Evolutionary conservation across 371 early-diverging fungal genomes (phyloP).

Genomic region (Blakeslea trispora): DNA sequence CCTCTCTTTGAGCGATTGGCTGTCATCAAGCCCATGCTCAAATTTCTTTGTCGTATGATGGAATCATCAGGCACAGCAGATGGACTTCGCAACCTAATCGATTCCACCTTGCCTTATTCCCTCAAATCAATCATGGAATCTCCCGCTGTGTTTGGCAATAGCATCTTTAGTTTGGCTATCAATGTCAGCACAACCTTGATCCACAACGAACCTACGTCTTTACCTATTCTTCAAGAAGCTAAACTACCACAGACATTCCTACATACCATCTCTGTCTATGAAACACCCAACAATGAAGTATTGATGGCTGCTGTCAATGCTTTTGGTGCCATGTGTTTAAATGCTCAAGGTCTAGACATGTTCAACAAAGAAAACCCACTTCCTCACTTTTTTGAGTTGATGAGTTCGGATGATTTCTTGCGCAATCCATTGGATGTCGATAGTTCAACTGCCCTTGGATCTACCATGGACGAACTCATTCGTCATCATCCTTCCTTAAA

Average conservation of each 20-base stretch:
- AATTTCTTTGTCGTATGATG: slow-evolving; percentile 91
- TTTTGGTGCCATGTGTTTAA: slow-evolving; percentile 95
- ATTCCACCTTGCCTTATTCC: slow-evolving; percentile 81
- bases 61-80: slow-evolving; percentile 89
- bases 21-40: slow-evolving; percentile 85
- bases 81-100: slow-evolving; percentile 91
- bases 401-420: slow-evolving; percentile 77
- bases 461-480: slow-evolving; percentile 91
- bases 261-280: slow-evolving; percentile 57
- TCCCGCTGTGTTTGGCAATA: slow-evolving; percentile 73
- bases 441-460: slow-evolving; percentile 78
- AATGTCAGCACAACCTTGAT: slow-evolving; percentile 94
- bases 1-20: slow-evolving; percentile 47
- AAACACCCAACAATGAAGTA: slow-evolving; percentile 75
- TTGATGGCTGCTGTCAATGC: slow-evolving; percentile 87
- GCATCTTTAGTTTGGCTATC: slow-evolving; percentile 76
- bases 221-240: slow-evolving; percentile 90
- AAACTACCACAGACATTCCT: slow-evolving; percentile 86
- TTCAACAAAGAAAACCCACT: slow-evolving; percentile 75
- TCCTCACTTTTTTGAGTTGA: slow-evolving; percentile 72
- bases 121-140: slow-evolving; percentile 73
- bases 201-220: slow-evolving; percentile 95
- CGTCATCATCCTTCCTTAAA: slow-evolving; percentile 92
- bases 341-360: slow-evolving; percentile 81
- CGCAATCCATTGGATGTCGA: slow-evolving; percentile 82